Conservation (phyloP, 225 moss, liverwort and hornwort genomes). For the Pleurozium schreberi region DNA sequence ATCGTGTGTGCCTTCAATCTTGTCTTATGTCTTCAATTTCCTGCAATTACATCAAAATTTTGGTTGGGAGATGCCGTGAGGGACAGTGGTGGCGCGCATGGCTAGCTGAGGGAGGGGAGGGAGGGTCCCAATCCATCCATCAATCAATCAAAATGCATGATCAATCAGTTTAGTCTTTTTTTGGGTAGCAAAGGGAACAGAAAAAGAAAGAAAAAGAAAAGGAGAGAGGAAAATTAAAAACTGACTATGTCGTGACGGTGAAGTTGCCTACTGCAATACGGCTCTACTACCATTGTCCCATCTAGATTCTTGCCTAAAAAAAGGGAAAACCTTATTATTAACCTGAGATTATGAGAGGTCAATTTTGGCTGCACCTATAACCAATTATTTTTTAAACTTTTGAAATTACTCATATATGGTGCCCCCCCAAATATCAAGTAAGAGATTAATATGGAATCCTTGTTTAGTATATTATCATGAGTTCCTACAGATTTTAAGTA, state of each 20-base stretch:
- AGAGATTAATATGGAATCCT: background rate
- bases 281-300: background rate
- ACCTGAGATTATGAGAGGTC: background rate
- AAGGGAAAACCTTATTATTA: background rate
- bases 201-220: too few species aligned
- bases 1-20: slow-evolving; percentile 10
- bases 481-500: background rate
- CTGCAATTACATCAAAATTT: background rate
- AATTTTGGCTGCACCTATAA: background rate
- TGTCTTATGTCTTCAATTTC: background rate
- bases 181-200: background rate
- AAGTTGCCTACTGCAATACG: background rate
- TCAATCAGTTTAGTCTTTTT: background rate
- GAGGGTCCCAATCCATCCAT: background rate
- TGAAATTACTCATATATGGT: too few species aligned
- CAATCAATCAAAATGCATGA: background rate
- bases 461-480: too few species aligned
- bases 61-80: background rate
- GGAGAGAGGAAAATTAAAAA: background rate
- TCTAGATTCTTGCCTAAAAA: background rate
- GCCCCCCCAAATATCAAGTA: too few species aligned
- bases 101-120: background rate
- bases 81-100: too few species aligned
- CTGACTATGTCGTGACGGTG: background rate
- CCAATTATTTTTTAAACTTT: background rate